These are phyloP conservation scores for Mucor mucedo DNA, from an alignment of 371 early-diverging fungal species.

Conservation along the genomic window DNA sequence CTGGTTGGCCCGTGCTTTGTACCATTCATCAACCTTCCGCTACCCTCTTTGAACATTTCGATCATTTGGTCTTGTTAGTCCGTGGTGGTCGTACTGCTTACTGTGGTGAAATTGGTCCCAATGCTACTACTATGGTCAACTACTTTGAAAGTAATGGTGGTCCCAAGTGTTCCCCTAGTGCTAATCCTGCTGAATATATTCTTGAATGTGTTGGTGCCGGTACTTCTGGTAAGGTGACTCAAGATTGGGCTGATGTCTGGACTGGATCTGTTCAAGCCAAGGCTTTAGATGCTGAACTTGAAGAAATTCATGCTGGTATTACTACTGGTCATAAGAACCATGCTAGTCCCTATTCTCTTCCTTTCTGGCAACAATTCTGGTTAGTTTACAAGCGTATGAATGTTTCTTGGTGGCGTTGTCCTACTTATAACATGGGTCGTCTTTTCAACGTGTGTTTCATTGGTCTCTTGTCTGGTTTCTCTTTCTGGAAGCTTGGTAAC, in stretches of 20 bases:
- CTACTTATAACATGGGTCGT: conserved; percentile 72
- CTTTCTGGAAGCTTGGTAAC: conserved; percentile 68
- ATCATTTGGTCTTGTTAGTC: conserved; percentile 77
- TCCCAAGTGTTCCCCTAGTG: conserved; percentile 58
- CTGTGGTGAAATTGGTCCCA: conserved; percentile 75
- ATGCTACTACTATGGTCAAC: conserved; percentile 55
- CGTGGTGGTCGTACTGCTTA: conserved; percentile 83
- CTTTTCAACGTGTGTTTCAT: conserved; percentile 55
- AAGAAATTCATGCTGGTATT: conserved; percentile 32
- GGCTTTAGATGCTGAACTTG: conserved; percentile 44
- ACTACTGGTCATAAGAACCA: conserved; percentile 25
- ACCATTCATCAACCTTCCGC: conserved; percentile 91
- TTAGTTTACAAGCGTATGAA: conserved; percentile 70
- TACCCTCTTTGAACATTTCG: conserved; percentile 82
- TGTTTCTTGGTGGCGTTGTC: conserved; percentile 69
- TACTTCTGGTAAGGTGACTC: conserved; percentile 59
- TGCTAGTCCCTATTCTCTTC: conserved; percentile 34
- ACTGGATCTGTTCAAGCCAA: conserved; percentile 51
- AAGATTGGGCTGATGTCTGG: conserved; percentile 73
- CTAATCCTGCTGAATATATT: conserved; percentile 77
- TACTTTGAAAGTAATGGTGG: conserved; percentile 75
- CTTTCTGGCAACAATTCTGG: conserved; percentile 53
- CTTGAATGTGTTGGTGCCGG: conserved; percentile 70
- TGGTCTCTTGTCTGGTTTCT: conserved; percentile 76
- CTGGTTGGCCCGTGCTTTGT: conserved; percentile 74